phyloP scores from a whole-genome alignment of 495 filamentous ascomycete species.

The Neurospora tetraspora region DNA sequence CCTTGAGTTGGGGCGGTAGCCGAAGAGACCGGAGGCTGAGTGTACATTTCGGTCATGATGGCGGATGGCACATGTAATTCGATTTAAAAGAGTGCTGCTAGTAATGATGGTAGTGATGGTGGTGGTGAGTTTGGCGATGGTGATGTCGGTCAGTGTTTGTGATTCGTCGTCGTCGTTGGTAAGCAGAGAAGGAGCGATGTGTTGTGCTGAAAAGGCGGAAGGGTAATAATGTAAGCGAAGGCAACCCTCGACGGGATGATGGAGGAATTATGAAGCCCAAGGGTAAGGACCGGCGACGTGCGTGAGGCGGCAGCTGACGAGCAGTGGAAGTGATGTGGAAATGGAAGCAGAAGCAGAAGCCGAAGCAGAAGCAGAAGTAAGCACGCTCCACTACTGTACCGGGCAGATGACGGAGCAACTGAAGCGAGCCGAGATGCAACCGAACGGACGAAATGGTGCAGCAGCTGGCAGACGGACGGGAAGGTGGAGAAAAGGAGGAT shows the following conservation, averaged over 20 bases:
- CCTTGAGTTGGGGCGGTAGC: conserved; percentile 10
- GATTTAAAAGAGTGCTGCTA: not conserved
- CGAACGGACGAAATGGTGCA: not conserved
- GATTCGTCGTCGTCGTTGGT: not conserved
- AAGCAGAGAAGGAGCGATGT: not conserved
- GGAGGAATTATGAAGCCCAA: not conserved
- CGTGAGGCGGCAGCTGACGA: not conserved
- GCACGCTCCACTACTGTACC: not conserved
- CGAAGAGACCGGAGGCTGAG: conserved; percentile 12
- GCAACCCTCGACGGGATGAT: not conserved
- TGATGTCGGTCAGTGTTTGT: not conserved
- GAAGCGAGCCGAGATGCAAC: not conserved
- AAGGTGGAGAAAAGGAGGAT: not conserved
- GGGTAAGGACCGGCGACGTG: not conserved
- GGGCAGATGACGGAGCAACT: not conserved
- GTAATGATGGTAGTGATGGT: not conserved
- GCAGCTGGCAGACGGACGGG: not conserved
- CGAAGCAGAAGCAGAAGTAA: not conserved
- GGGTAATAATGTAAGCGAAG: not conserved
- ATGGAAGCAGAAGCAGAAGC: not conserved
- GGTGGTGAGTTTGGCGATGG: not conserved
- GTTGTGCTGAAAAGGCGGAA: not conserved
- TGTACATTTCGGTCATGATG: conserved; percentile 22
- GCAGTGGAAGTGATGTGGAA: not conserved
- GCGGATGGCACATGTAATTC: conserved; percentile 2